Conservation (phyloP, 2,329 filamentous ascomycete species). For the Curvularia lunata region DNA sequence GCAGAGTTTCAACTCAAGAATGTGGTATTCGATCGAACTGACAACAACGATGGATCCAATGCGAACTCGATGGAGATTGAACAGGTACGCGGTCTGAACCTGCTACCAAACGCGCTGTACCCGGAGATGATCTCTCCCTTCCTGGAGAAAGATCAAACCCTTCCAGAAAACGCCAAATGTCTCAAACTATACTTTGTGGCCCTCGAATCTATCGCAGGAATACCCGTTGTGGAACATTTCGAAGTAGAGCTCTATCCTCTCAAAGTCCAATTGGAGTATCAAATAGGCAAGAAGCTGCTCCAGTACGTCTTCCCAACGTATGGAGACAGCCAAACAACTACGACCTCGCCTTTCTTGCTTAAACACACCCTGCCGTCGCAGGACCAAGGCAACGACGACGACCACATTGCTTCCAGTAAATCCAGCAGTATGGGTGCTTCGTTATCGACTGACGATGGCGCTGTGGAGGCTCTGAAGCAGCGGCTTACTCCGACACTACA, state of each 20-base stretch:
- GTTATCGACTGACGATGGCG: constrained; percentile 52
- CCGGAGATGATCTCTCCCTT: constrained; percentile 96
- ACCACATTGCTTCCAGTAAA: constrained; percentile 27
- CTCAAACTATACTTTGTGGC: constrained; percentile 96
- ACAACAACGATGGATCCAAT: constrained; percentile 97
- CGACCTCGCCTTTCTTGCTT: constrained; percentile 67
- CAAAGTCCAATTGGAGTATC: constrained; percentile 90
- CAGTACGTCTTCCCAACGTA: constrained; percentile 96
- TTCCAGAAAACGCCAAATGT: constrained; percentile 75
- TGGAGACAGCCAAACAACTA: constrained; percentile 57
- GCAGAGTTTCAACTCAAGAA: constrained; percentile 92
- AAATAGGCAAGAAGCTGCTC: constrained; percentile 90
- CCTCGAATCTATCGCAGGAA: constrained; percentile 96
- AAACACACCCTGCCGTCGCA: constrained; percentile 58
- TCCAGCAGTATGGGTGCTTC: constrained; percentile 28
- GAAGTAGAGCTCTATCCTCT: constrained; percentile 93
- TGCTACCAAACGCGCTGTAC: constrained; percentile 88
- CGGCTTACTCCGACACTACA: constrained; percentile 81
- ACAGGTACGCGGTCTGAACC: constrained; percentile 85
- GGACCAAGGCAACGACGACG: constrained; percentile 55
- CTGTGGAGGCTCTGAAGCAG: constrained; percentile 77
- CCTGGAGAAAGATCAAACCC: constrained; percentile 65
- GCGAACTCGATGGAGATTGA: constrained; percentile 90
- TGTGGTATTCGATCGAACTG: constrained; percentile 90
- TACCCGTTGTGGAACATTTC: constrained; percentile 96